These are phyloP conservation scores for Stemphylium beticola DNA, from an alignment of 2,329 filamentous ascomycete species.

Conservation along the genomic window DNA sequence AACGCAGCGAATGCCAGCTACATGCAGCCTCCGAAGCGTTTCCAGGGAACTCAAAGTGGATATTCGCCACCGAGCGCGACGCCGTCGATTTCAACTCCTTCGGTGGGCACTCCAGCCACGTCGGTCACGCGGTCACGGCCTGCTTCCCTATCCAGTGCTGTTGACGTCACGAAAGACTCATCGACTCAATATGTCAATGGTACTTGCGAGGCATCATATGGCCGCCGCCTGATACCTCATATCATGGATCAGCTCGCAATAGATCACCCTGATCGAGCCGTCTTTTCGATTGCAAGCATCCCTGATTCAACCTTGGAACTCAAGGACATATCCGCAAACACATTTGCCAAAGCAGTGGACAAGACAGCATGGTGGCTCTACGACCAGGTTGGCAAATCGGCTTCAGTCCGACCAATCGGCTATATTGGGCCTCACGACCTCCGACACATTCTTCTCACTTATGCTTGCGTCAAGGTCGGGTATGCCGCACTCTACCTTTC, in stretches of 20 bases:
- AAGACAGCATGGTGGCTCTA: conserved; percentile 41
- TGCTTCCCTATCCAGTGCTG: background rate
- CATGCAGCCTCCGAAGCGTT: conserved; percentile 4
- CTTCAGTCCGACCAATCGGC: conserved; percentile 24
- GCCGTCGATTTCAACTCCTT: conserved; percentile 2
- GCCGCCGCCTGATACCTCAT: conserved; percentile 29
- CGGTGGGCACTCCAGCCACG: background rate
- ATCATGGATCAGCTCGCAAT: conserved; percentile 29
- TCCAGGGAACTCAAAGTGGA: conserved; percentile 5
- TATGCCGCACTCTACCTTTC: conserved; percentile 36
- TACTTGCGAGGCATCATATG: conserved; percentile 3
- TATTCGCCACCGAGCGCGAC: conserved; percentile 11
- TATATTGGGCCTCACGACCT: conserved; percentile 45
- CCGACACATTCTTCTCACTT: conserved; percentile 46
- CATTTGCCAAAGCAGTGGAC: conserved; percentile 44
- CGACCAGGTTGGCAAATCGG: conserved; percentile 27
- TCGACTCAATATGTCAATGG: background rate
- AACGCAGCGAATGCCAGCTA: conserved; percentile 6
- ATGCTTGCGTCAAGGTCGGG: conserved; percentile 51
- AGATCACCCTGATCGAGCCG: conserved; percentile 23
- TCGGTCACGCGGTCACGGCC: background rate
- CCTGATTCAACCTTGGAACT: conserved; percentile 19
- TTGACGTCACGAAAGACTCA: too few species aligned
- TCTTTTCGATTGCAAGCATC: conserved; percentile 22
- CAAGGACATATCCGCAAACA: conserved; percentile 29